Evolutionary conservation across 257 asterid genomes (phyloP), one percentile per base, ranked within the genome.

Genomic region (Jasminum sambac): DNA sequence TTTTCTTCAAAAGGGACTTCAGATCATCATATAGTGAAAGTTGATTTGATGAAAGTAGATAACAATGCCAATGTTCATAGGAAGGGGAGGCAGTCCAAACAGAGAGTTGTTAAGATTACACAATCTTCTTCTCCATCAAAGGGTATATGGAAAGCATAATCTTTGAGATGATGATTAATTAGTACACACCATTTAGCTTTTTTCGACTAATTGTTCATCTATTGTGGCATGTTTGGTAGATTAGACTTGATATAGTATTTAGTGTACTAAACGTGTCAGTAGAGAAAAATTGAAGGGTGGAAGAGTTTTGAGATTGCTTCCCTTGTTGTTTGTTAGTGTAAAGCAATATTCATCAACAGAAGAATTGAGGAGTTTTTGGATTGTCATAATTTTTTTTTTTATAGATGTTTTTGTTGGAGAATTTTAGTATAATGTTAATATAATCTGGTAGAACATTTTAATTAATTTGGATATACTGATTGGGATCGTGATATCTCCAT

Each of bases 21-120:
- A 2, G 99, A 91, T 85, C 99, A 94, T 70, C 99, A 94, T 75
- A 89, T 94, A 50, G 99, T 94, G 83, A 94, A 86, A 73, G 97
- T 84, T 63, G 96, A 93, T 64, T 55, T 91, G 87, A 78, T 85
- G 48, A 93, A 83, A 77, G 78, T 57, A 65, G 78, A 77, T 25
- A 74, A 62, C 30, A 50, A 21, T 41, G 7, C 83, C 30, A 50
- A 21, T 64, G 65, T 26, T 64, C 76, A 78, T 68, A 78, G 67
- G 74, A 81, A 74, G 72, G 16, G 69, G 46, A 58, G 71, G 68
- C 85, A 73, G 69, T 63, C 84, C 4, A 82, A 79, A 59, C 84
- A 75, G 67, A 85, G 78, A 66, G 84, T 89, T 16, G 83, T 92
- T 5, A 87, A 86, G 83, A 81, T 88, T 14, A 82, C 87, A 1